Evolutionary conservation across 306 rosid species (phyloP).

Genomic region (Vigna angularis): DNA sequence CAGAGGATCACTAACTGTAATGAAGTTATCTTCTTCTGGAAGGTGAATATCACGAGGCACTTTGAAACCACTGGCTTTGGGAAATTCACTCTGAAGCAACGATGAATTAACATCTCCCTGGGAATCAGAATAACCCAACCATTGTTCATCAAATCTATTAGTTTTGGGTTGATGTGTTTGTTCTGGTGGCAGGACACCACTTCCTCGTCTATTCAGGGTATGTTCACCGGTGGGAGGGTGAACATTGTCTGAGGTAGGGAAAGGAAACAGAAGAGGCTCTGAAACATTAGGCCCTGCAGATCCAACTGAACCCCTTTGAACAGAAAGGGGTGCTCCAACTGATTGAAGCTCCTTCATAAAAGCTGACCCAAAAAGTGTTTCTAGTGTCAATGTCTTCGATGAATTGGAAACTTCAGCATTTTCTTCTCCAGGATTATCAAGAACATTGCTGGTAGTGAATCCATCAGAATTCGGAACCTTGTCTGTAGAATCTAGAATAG

Average conservation of each 20-base stretch:
- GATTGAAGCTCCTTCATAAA: constrained; percentile 97
- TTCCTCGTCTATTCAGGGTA: constrained; percentile 59
- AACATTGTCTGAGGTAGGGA: constrained; percentile 55
- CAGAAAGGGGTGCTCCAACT: constrained; percentile 97
- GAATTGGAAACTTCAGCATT: constrained; percentile 59
- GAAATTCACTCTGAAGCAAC: constrained; percentile 52
- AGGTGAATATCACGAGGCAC: constrained; percentile 64
- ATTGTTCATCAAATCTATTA: constrained; percentile 63
- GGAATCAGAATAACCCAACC: constrained; percentile 62
- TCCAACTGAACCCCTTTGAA: constrained; percentile 70
- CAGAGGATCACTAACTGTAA: constrained; percentile 62
- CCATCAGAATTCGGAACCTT: constrained; percentile 52
- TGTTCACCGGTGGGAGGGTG: constrained; percentile 50
- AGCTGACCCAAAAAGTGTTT: constrained; percentile 94
- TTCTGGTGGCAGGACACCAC: constrained; percentile 49
- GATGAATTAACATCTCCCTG: constrained; percentile 64
- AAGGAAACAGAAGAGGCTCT: constrained; percentile 63
- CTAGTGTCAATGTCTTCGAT: constrained; percentile 73
- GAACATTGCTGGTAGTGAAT: constrained; percentile 45
- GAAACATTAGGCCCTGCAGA: constrained; percentile 63
- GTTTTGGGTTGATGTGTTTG: constrained; percentile 59
- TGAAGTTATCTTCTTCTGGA: constrained; percentile 84
- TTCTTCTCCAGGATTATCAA: constrained; percentile 59
- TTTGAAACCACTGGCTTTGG: constrained; percentile 63
- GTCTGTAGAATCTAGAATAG: constrained; percentile 51